Evolutionary conservation across 164 flowering plant genomes (phyloP).

Genomic region (Aristolochia fimbriata): DNA sequence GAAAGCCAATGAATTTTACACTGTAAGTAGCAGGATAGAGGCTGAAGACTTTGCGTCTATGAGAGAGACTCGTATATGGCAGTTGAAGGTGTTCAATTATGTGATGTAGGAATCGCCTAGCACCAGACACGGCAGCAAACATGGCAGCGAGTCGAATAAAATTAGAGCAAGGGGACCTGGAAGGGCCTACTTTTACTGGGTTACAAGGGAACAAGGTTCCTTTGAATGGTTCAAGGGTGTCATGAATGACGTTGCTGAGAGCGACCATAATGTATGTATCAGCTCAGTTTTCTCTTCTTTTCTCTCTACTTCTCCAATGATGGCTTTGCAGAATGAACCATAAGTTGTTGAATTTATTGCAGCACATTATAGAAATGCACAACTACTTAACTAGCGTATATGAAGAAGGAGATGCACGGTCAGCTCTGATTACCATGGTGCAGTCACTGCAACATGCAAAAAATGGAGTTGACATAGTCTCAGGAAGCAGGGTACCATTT

Average conservation of each 20-base stretch:
- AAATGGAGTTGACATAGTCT: constrained; percentile 84
- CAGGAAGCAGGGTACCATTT: constrained; percentile 60
- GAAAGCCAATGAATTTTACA: constrained; percentile 11
- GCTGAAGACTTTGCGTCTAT: not conserved
- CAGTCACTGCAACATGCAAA: constrained; percentile 90
- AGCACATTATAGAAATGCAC: constrained; percentile 89
- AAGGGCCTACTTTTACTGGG: constrained; percentile 94
- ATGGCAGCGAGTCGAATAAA: not conserved
- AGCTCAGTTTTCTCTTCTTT: not conserved
- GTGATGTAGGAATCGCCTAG: constrained; percentile 21
- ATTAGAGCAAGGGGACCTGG: constrained; percentile 33
- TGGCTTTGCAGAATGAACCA: not conserved
- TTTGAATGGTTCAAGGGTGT: constrained; percentile 99
- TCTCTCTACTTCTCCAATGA: not conserved
- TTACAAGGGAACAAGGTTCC: constrained; percentile 87
- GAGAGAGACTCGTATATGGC: not conserved
- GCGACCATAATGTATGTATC: constrained; percentile 40
- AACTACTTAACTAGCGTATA: constrained; percentile 88
- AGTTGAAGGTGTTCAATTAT: not conserved
- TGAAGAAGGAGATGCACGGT: constrained; percentile 95
- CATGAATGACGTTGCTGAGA: constrained; percentile 84
- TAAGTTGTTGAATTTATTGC: constrained; percentile 10
- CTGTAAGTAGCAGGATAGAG: constrained; percentile 20
- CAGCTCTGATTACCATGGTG: constrained; percentile 88
- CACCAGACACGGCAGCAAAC: not conserved